phyloP scores from a whole-genome alignment of 2,329 filamentous ascomycete genomes.

The Cadophora gregata region DNA sequence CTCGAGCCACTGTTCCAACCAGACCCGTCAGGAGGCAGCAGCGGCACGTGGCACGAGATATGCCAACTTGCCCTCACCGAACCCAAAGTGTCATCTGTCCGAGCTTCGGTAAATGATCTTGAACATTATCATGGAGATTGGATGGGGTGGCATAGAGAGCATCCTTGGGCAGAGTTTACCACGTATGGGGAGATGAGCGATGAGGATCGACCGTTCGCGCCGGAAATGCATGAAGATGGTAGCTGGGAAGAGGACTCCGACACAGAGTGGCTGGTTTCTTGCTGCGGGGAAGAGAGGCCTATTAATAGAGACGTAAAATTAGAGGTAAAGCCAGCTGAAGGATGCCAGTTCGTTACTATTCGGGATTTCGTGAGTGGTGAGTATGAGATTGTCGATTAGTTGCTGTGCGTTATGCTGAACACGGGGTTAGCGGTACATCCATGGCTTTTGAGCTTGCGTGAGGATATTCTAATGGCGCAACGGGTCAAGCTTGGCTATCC shows the following conservation, averaged over 20 bases:
- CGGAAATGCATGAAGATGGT: conserved; percentile 35
- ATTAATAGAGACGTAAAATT: conserved; percentile 35
- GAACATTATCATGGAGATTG: conserved; percentile 39
- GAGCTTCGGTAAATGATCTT: conserved; percentile 35
- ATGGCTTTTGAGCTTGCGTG: conserved; percentile 38
- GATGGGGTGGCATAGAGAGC: conserved; percentile 36
- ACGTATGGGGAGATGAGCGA: conserved; percentile 23
- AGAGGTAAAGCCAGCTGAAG: conserved; percentile 35
- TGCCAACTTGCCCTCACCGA: conserved; percentile 40
- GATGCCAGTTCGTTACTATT: conserved; percentile 39
- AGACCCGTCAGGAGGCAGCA: conserved; percentile 22
- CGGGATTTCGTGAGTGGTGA: conserved; percentile 35
- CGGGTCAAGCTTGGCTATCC: conserved; percentile 19
- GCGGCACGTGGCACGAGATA: conserved; percentile 40
- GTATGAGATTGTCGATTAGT: conserved; percentile 10
- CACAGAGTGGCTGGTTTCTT: conserved; percentile 36
- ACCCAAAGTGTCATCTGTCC: conserved; percentile 42
- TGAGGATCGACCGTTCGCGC: conserved; percentile 25
- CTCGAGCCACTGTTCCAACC: conserved; percentile 38
- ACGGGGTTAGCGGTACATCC: conserved; percentile 37
- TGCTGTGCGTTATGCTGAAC: conserved; percentile 15
- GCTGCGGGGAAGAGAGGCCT: conserved; percentile 39
- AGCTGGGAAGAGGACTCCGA: conserved; percentile 38
- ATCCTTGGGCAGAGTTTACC: conserved; percentile 23
- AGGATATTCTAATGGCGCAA: conserved; percentile 34